These are phyloP conservation scores for Globisporangium recalcitrans DNA, from an alignment of 352 stramenopile species.

Conservation along the genomic window DNA sequence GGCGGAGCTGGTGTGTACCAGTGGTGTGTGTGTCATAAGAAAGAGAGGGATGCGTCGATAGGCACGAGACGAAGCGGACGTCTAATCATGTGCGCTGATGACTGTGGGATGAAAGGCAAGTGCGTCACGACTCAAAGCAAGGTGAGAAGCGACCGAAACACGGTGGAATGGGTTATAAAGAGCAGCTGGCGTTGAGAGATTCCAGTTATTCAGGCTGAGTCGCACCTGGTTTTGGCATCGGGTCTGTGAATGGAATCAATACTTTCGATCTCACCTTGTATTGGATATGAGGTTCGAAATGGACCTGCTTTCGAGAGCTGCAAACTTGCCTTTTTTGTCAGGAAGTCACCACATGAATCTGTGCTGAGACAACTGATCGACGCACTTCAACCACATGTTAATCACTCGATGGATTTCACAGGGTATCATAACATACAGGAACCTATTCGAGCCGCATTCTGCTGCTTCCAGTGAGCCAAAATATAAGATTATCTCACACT, in stretches of 20 bases:
- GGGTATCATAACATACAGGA: neutral
- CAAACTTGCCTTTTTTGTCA: neutral
- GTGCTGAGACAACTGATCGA: neutral
- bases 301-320: neutral
- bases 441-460: neutral
- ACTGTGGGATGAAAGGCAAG: slow-evolving; percentile 2
- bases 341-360: neutral
- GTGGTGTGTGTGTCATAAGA: slow-evolving; percentile 1
- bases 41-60: neutral
- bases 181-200: too few species aligned
- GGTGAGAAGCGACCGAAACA: neutral
- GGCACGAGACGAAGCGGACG: slow-evolving; percentile 1
- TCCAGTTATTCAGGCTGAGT: too few species aligned
- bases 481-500: neutral
- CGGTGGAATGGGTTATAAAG: neutral
- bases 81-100: slow-evolving; percentile 9
- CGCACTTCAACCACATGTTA: neutral
- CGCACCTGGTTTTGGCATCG: neutral
- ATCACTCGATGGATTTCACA: neutral
- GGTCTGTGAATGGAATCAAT: neutral
- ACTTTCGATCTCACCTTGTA: neutral
- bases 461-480: neutral
- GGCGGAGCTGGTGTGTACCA: too few species aligned
- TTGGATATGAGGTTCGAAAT: neutral
- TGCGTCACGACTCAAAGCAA: neutral